Percentiles rank a stretch among this genome's conserved stretches.
Evolutionary conservation across 139 green algal species (phyloP).

Genomic region (Chlorella ohadii): DNA sequence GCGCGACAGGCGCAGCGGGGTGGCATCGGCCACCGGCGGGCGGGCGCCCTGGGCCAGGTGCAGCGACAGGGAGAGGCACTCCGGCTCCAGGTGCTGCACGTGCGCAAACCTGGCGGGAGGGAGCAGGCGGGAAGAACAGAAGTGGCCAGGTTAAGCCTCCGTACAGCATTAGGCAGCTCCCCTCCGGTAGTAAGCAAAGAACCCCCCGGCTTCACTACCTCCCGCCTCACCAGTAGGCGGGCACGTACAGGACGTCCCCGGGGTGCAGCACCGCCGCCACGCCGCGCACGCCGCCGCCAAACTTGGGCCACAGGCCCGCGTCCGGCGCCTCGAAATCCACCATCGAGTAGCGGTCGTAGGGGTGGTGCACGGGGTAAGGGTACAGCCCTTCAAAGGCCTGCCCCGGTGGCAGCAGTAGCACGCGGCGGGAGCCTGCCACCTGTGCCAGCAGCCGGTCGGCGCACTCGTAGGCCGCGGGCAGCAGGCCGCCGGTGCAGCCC

Average conservation of each 20-base stretch:
- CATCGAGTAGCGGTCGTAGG: slow-evolving; percentile 82
- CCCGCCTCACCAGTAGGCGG: slow-evolving; percentile 58
- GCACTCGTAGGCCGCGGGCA: slow-evolving; percentile 58
- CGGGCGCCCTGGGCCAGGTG: slow-evolving; percentile 28
- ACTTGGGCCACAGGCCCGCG: slow-evolving; percentile 54
- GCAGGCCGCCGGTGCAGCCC: slow-evolving; percentile 48
- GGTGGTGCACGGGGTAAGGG: slow-evolving; percentile 78
- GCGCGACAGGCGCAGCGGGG: slow-evolving; percentile 54
- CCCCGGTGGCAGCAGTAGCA: slow-evolving; percentile 70
- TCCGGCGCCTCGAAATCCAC: slow-evolving; percentile 70
- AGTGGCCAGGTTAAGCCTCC: no score
- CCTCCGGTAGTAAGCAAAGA: no score
- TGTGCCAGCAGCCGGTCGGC: slow-evolving; percentile 66
- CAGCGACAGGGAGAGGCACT: slow-evolving; percentile 38
- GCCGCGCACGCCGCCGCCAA: slow-evolving; percentile 41
- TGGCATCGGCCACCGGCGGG: slow-evolving; percentile 22
- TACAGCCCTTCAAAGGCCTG: slow-evolving; percentile 68
- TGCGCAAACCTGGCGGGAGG: slow-evolving; percentile 54
- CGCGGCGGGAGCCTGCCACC: slow-evolving; percentile 61
- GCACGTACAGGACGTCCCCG: slow-evolving; percentile 72
- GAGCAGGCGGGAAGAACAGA: background rate
- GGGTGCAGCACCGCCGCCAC: slow-evolving; percentile 49
- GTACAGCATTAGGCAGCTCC: no score
- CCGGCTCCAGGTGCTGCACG: slow-evolving; percentile 53
- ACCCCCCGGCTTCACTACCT: background rate